Base-by-base conservation (phyloP, 352 stramenopile species). In the Globisporangium carolinianum region DNA sequence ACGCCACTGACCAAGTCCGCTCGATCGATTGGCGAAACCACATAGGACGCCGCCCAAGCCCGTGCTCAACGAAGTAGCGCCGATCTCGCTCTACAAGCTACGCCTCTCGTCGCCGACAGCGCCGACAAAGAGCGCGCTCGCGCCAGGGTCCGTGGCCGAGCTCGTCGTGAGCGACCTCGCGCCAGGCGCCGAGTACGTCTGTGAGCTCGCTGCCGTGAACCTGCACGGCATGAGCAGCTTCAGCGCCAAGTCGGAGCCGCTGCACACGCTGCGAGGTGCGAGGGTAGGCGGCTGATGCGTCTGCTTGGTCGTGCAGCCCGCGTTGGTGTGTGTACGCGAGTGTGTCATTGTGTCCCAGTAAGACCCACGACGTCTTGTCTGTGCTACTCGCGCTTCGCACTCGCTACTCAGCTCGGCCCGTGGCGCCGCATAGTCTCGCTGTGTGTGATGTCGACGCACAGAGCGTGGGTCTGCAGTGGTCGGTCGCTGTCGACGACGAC, bases 31-130 rank as follows among this genome's bases (percentile, higher is more conserved):
- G 41, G 14, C 5, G 24, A 32, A 14, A 49, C 10, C 45, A 49
- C 17, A 10, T 49, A 85, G 75, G 75, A 60, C 48, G 1, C 50
- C 70, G 17, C 63, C 71, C 36, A 55, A 60, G 17, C 6, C 62
- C 3, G 66, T 63, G 10, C 46, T 82, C 41, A 67, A 86, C 51
- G 66, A 91, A 45, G 66, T 75, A 18, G 61, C 79, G 18, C 78
- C 81, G 6, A 71, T 87, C 9, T 91, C 81, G 7, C 73, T 75
- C 15, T 91, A 86, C 68, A 85, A 86, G 55, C 60, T 91, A 39
- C 73, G 65, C 17, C 18, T 77, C n/a, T 53, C 60, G 5, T 66
- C 51, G 6, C 5, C 17, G 5, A 59, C 50, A 7, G 55, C 18
- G 0, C 58, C 52, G 1, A 3, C 5, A 6, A 65, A 68, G 6